Percentiles rank a stretch among this genome's conserved stretches.
phyloP scores from a whole-genome alignment of 2,329 filamentous ascomycete species.

The Stagonosporopsis chrysanthemi region DNA sequence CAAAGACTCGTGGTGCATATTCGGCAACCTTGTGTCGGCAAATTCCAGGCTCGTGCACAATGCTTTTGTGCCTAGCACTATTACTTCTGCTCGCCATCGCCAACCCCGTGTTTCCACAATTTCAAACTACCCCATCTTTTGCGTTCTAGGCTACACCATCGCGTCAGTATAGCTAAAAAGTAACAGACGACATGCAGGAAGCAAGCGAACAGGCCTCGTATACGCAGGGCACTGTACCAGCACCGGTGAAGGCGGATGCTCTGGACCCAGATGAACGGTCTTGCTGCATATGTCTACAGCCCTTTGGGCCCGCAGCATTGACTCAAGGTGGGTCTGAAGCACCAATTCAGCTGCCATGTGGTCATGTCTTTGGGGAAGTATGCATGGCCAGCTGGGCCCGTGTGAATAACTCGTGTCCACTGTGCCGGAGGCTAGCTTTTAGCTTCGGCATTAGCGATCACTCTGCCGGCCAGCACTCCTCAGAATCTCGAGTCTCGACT shows the following conservation, averaged over 20 bases:
- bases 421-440: slow-evolving; percentile 19
- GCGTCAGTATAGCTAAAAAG: slow-evolving; percentile 6
- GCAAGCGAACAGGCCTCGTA: slow-evolving; percentile 1
- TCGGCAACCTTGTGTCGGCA: slow-evolving; percentile 1
- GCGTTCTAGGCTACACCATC: slow-evolving; percentile 7
- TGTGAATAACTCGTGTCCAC: slow-evolving; percentile 22
- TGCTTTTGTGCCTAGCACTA: background rate
- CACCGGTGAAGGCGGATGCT: slow-evolving; percentile 10
- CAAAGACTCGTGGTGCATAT: background rate
- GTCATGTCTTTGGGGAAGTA: slow-evolving; percentile 26
- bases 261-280: slow-evolving; percentile 5
- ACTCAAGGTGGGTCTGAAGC: slow-evolving; percentile 12
- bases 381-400: slow-evolving; percentile 23
- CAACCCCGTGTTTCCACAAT: background rate
- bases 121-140: background rate
- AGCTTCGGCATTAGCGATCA: background rate
- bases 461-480: background rate
- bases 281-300: slow-evolving; percentile 26
- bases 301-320: slow-evolving; percentile 12
- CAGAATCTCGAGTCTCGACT: background rate
- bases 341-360: slow-evolving; percentile 22
- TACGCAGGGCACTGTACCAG: slow-evolving; percentile 1
- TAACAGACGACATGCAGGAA: slow-evolving; percentile 1
- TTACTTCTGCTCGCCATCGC: slow-evolving; percentile 9
- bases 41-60: slow-evolving; percentile 2